Conservation (phyloP, 2,329 filamentous ascomycete species). For the Fusarium circinatum region DNA sequence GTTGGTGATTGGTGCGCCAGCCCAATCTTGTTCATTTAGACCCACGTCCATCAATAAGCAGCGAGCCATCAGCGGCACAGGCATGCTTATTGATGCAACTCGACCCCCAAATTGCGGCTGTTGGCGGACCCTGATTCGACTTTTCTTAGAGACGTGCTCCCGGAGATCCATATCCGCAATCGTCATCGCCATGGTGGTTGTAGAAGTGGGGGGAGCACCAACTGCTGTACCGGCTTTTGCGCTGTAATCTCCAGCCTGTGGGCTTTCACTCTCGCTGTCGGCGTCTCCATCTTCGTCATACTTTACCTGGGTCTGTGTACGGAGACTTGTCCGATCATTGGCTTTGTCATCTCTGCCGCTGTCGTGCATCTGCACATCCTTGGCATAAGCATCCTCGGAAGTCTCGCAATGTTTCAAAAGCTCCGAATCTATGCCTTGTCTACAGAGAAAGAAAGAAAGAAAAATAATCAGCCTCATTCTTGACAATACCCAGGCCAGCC, state of each 20-base stretch:
- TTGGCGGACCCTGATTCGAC: slow-evolving; percentile 34
- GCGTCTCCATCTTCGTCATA: slow-evolving; percentile 13
- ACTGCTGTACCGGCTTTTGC: slow-evolving; percentile 19
- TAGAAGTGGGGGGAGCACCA: slow-evolving; percentile 29
- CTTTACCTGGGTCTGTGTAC: slow-evolving; percentile 6
- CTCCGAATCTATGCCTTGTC: not conserved
- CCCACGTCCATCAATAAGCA: slow-evolving; percentile 38
- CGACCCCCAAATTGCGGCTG: slow-evolving; percentile 39
- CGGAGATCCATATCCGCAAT: slow-evolving; percentile 39
- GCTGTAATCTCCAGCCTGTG: slow-evolving; percentile 23
- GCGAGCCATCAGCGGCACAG: slow-evolving; percentile 27
- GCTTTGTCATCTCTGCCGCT: slow-evolving; percentile 13
- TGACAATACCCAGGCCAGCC: not conserved
- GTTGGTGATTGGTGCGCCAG: slow-evolving; percentile 42
- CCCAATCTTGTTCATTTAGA: slow-evolving; percentile 26
- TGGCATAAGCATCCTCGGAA: slow-evolving; percentile 8
- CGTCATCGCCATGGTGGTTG: slow-evolving; percentile 23
- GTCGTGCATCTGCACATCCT: slow-evolving; percentile 5
- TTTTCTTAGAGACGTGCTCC: slow-evolving; percentile 22
- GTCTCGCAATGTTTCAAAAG: slow-evolving; percentile 9
- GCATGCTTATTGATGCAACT: slow-evolving; percentile 37
- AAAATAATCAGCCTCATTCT: slow-evolving; percentile 4
- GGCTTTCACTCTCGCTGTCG: not conserved
- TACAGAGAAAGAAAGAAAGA: not conserved
- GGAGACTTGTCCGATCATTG: slow-evolving; percentile 18